A percentile compares a stretch with the other conserved stretches of the same genome.
Conservation (phyloP, 306 rosid species). For the Dicorynia guianensis region DNA sequence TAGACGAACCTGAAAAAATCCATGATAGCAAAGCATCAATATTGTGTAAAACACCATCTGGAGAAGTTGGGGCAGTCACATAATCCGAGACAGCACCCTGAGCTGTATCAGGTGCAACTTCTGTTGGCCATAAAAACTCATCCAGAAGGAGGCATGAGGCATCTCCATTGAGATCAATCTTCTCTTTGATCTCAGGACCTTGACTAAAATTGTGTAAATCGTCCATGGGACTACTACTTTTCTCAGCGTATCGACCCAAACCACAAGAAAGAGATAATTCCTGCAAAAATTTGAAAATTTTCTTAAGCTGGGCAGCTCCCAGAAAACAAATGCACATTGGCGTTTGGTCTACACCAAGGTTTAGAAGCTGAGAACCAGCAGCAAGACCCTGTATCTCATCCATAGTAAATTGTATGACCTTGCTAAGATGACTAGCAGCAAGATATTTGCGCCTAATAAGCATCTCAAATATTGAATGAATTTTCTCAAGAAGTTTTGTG, state of each 20-base stretch:
- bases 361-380: slow-evolving; percentile 62
- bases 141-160: slow-evolving; percentile 61
- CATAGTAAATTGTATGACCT: slow-evolving; percentile 62
- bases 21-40: slow-evolving; percentile 58
- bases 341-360: slow-evolving; percentile 59
- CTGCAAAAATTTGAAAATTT: slow-evolving; percentile 68
- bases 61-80: slow-evolving; percentile 37
- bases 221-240: slow-evolving; percentile 44
- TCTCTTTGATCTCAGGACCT: slow-evolving; percentile 50
- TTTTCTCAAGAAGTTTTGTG: slow-evolving; percentile 63
- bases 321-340: slow-evolving; percentile 68
- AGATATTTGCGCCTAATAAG: slow-evolving; percentile 63
- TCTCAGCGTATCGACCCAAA: slow-evolving; percentile 60
- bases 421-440: slow-evolving; percentile 59
- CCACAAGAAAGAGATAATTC: slow-evolving; percentile 61
- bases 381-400: slow-evolving; percentile 60
- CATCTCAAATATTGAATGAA: slow-evolving; percentile 55
- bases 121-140: slow-evolving; percentile 51
- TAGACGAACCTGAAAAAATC: slow-evolving; percentile 60
- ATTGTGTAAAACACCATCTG: slow-evolving; percentile 41
- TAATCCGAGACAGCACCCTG: slow-evolving; percentile 36
- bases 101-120: slow-evolving; percentile 31
- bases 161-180: slow-evolving; percentile 61
- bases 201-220: slow-evolving; percentile 40
- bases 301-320: slow-evolving; percentile 61